These are phyloP conservation scores for Fusarium sp. DNA, from an alignment of 2,329 filamentous ascomycete species.

Conservation along the genomic window DNA sequence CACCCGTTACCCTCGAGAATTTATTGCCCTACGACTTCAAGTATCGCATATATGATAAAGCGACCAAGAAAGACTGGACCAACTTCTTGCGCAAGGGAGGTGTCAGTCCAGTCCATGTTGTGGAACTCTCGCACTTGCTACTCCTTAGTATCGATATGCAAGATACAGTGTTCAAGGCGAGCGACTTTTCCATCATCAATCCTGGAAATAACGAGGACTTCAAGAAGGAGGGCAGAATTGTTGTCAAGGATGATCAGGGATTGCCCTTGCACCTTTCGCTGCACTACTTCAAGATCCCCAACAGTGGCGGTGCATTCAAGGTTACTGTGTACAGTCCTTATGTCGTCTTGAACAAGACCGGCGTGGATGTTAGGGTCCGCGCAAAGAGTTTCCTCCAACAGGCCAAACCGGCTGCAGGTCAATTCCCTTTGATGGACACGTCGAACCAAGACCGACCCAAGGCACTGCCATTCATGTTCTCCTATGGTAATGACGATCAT, in stretches of 20 bases:
- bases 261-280: slow-evolving; percentile 83
- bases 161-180: slow-evolving; percentile 92
- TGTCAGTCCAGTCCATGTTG: slow-evolving; percentile 95
- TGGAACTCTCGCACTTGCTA: slow-evolving; percentile 92
- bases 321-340: slow-evolving; percentile 96
- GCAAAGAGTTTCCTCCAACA: slow-evolving; percentile 90
- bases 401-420: slow-evolving; percentile 84
- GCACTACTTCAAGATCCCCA: slow-evolving; percentile 89
- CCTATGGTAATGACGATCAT: slow-evolving; percentile 86
- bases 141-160: slow-evolving; percentile 96
- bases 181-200: slow-evolving; percentile 98
- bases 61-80: slow-evolving; percentile 98
- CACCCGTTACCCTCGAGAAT: slow-evolving; percentile 94
- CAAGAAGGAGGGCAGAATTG: slow-evolving; percentile 79
- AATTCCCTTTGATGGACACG: slow-evolving; percentile 68
- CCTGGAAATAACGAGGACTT: slow-evolving; percentile 89
- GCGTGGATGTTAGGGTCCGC: slow-evolving; percentile 85
- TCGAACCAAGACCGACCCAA: slow-evolving; percentile 70
- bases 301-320: slow-evolving; percentile 95
- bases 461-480: slow-evolving; percentile 94
- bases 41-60: slow-evolving; percentile 98
- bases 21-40: slow-evolving; percentile 98
- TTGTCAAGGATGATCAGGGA: slow-evolving; percentile 86
- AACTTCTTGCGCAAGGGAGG: slow-evolving; percentile 98
- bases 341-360: slow-evolving; percentile 94